phyloP scores from a whole-genome alignment of 345 rosid species.

The Carallia pectinifolia region DNA sequence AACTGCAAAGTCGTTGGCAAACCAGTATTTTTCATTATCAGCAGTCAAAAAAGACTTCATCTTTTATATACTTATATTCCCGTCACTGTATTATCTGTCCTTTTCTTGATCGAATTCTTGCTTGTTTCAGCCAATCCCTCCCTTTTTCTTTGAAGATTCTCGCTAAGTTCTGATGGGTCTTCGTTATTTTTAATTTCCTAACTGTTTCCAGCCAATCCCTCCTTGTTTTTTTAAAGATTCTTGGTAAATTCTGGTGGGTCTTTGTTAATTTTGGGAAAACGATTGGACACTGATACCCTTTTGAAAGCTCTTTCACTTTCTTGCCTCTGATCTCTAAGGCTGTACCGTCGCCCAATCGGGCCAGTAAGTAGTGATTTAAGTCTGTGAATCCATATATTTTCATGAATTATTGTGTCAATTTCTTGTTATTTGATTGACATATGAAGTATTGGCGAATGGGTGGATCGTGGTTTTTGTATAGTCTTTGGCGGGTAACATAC shows the following conservation, averaged over 20 bases:
- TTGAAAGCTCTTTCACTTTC: not conserved
- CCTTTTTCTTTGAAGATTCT: not conserved
- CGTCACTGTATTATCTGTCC: not conserved
- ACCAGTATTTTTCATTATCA: no score
- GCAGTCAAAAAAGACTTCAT: not conserved
- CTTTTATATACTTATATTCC: not conserved
- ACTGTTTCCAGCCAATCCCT: no score
- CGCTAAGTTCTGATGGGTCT: not conserved
- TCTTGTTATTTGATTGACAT: not conserved
- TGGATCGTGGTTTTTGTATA: no score
- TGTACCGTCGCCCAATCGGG: not conserved
- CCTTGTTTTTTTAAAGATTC: not conserved
- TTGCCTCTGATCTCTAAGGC: not conserved
- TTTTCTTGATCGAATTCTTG: not conserved
- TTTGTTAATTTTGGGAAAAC: constrained; percentile 1
- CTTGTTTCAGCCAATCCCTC: not conserved
- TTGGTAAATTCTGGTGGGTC: not conserved
- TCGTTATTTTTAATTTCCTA: not conserved
- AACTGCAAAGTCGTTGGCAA: no score
- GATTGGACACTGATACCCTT: no score
- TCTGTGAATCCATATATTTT: not conserved
- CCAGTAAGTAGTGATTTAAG: not conserved
- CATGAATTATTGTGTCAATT: not conserved
- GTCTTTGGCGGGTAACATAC: no score
- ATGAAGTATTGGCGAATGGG: not conserved